Conservation (phyloP, 2,329 filamentous ascomycete species). For the Fusarium avenaceum region DNA sequence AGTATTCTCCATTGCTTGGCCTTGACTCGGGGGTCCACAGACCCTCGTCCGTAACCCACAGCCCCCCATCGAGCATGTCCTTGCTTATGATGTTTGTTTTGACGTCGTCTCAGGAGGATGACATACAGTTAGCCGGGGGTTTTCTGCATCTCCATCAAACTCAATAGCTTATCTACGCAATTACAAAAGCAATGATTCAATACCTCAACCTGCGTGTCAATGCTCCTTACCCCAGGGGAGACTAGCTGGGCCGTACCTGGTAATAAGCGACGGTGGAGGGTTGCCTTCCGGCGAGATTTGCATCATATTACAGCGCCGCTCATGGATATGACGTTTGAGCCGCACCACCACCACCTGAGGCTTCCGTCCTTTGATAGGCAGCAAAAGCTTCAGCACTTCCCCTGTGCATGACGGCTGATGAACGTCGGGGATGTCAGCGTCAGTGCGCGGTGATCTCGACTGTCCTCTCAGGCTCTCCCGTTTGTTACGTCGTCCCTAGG, state of each 20-base stretch:
- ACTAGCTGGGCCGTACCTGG: slow-evolving; percentile 8
- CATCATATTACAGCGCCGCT: slow-evolving; percentile 41
- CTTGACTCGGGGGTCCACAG: background rate
- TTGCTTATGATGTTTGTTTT: slow-evolving; percentile 38
- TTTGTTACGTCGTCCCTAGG: background rate
- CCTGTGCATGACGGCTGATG: slow-evolving; percentile 32
- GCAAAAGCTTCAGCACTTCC: slow-evolving; percentile 19
- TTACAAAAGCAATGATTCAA: slow-evolving; percentile 7
- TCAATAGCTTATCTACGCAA: slow-evolving; percentile 1
- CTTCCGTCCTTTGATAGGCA: slow-evolving; percentile 10
- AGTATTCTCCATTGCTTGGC: background rate
- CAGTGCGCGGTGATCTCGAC: background rate
- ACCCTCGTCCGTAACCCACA: slow-evolving; percentile 3
- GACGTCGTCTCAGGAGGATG: slow-evolving; percentile 38
- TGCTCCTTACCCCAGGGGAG: background rate
- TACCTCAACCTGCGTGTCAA: background rate
- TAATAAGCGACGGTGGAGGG: slow-evolving; percentile 20
- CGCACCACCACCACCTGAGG: slow-evolving; percentile 29
- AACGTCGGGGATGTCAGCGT: slow-evolving; percentile 11
- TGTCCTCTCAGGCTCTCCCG: background rate
- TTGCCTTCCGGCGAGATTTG: slow-evolving; percentile 35
- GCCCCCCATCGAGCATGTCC: slow-evolving; percentile 14
- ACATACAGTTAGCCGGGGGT: slow-evolving; percentile 18
- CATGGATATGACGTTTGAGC: slow-evolving; percentile 44
- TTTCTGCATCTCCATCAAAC: background rate